Evolutionary conservation across 805 yeast genomes (phyloP).

Genomic region (Cephaloascus albidus): DNA sequence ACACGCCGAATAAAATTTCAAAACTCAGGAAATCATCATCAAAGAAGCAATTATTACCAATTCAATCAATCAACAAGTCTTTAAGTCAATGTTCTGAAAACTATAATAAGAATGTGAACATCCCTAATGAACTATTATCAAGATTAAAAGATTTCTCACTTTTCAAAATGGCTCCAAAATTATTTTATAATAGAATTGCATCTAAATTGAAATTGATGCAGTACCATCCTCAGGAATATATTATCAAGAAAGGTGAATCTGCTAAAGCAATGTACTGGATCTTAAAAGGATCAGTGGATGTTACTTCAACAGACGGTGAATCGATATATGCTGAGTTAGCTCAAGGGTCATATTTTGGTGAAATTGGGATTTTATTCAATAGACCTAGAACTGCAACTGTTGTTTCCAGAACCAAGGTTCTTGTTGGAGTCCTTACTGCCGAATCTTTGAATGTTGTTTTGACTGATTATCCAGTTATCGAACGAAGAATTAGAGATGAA

Average conservation of each 20-base stretch:
- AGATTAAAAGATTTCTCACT: slow-evolving; percentile 51
- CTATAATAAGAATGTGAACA: background rate
- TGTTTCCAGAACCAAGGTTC: slow-evolving; percentile 55
- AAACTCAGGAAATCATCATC: background rate
- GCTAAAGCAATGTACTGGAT: slow-evolving; percentile 78
- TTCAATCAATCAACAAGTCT: background rate
- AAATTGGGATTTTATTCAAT: slow-evolving; percentile 67
- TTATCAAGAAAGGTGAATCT: slow-evolving; percentile 63
- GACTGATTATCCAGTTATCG: slow-evolving; percentile 55
- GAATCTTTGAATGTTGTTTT: slow-evolving; percentile 52
- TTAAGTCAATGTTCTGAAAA: background rate
- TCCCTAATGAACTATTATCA: slow-evolving; percentile 49
- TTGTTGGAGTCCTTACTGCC: slow-evolving; percentile 60
- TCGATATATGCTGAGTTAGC: slow-evolving; percentile 61
- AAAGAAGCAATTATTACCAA: background rate
- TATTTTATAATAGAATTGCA: slow-evolving; percentile 53
- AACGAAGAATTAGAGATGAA: slow-evolving; percentile 63
- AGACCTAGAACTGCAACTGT: slow-evolving; percentile 77
- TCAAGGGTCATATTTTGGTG: slow-evolving; percentile 70
- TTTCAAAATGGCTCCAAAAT: slow-evolving; percentile 56
- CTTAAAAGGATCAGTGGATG: slow-evolving; percentile 65
- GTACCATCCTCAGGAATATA: slow-evolving; percentile 59
- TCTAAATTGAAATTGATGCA: slow-evolving; percentile 49
- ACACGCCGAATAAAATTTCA: background rate
- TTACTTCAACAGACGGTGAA: slow-evolving; percentile 71